A percentile compares a stretch with the other conserved stretches of the same genome.
Conservation (phyloP, 1,139 yeast species). For the Yamadazyma sp. region DNA sequence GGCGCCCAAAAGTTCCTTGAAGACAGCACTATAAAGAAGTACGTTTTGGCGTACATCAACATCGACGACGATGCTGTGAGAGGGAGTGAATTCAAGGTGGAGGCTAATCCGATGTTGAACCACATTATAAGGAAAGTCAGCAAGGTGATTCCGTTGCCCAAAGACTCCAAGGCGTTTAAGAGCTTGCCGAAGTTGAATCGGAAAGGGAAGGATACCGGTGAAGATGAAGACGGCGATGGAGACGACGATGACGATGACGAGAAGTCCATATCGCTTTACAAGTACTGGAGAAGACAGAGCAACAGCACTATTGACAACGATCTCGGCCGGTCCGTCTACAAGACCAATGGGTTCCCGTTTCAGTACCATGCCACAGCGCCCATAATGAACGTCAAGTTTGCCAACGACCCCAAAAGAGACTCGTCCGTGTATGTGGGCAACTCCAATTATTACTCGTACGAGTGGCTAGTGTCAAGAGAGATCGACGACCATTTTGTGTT, state of each 20-base stretch:
- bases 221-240: conserved; percentile 11
- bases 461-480: conserved; percentile 32
- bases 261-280: conserved; percentile 30
- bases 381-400: conserved; percentile 35
- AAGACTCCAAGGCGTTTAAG: conserved; percentile 17
- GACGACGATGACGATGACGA: conserved; percentile 23
- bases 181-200: conserved; percentile 11
- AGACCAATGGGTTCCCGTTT: conserved; percentile 33
- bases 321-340: conserved; percentile 26
- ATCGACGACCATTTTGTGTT: conserved; percentile 30
- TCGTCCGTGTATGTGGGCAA: conserved; percentile 32
- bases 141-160: conserved; percentile 36
- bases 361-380: conserved; percentile 37
- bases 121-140: conserved; percentile 33
- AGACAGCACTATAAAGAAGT: conserved; percentile 24
- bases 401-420: conserved; percentile 30
- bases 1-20: conserved; percentile 31
- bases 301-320: conserved; percentile 31
- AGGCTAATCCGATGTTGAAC: conserved; percentile 37
- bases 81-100: conserved; percentile 41
- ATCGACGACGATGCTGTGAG: conserved; percentile 42
- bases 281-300: conserved; percentile 40
- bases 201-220: conserved; percentile 15
- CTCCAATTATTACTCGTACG: conserved; percentile 35
- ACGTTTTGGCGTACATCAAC: conserved; percentile 39